These are phyloP conservation scores for Dunaliella sp. DNA, from an alignment of 139 green algal species.

Conservation along the genomic window DNA sequence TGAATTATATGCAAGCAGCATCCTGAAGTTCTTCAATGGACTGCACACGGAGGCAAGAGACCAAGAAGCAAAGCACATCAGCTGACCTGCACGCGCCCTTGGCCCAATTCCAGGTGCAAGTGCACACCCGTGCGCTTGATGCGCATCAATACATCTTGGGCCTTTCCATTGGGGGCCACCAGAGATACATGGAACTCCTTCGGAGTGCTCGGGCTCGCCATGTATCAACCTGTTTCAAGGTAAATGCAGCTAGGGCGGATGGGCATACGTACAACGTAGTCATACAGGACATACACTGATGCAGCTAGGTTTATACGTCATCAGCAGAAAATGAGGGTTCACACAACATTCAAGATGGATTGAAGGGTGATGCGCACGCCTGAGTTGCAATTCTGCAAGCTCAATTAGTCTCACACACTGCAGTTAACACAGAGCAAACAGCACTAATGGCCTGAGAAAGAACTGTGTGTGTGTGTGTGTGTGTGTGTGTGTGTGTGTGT, in stretches of 20 bases:
- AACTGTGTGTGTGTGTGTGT: not conserved
- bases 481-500: not conserved
- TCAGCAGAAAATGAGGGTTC: too few species aligned
- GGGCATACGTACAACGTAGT: too few species aligned
- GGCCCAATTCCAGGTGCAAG: not conserved
- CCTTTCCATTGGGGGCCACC: not conserved
- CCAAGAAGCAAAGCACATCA: too few species aligned
- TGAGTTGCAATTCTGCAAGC: too few species aligned
- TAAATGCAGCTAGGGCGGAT: not conserved
- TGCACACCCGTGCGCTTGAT: not conserved
- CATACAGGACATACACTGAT: not conserved
- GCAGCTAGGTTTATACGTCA: not conserved
- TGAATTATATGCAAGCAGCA: too few species aligned
- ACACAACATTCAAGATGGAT: too few species aligned
- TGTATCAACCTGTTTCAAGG: not conserved
- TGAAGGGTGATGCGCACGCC: too few species aligned
- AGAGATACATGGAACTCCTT: not conserved
- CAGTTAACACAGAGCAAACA: too few species aligned
- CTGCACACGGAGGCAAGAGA: too few species aligned
- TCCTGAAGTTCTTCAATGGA: too few species aligned
- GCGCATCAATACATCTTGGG: not conserved
- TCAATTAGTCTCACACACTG: too few species aligned
- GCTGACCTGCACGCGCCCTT: slow-evolving; percentile 15
- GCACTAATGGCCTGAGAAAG: too few species aligned
- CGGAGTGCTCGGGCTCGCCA: not conserved